These are phyloP conservation scores for Xylaria hypoxylon DNA, from an alignment of 2,329 filamentous ascomycete species.

Conservation along the genomic window DNA sequence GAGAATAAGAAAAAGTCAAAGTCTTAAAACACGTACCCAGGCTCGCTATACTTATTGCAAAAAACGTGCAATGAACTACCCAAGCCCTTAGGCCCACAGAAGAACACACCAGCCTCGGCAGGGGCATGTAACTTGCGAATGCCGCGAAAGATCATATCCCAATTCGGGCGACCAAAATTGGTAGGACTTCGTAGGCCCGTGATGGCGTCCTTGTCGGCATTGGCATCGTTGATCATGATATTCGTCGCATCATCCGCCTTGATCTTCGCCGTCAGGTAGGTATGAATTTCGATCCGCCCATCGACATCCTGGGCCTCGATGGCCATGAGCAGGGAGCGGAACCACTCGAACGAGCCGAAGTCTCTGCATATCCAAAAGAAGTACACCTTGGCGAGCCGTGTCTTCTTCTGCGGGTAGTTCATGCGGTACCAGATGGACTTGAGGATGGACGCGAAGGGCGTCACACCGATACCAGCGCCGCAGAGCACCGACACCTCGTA, in stretches of 20 bases:
- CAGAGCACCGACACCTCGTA: slow-evolving; percentile 84
- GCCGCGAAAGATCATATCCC: slow-evolving; percentile 89
- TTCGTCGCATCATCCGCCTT: slow-evolving; percentile 87
- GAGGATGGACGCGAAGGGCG: slow-evolving; percentile 86
- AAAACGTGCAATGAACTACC: slow-evolving; percentile 82
- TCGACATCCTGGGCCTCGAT: slow-evolving; percentile 89
- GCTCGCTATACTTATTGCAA: slow-evolving; percentile 89
- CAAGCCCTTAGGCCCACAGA: slow-evolving; percentile 84
- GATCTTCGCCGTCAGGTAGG: slow-evolving; percentile 88
- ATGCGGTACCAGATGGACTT: slow-evolving; percentile 95
- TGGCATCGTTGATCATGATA: slow-evolving; percentile 92
- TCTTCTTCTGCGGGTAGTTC: slow-evolving; percentile 86
- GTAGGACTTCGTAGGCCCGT: slow-evolving; percentile 84
- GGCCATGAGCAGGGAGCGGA: slow-evolving; percentile 82
- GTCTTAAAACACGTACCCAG: slow-evolving; percentile 68
- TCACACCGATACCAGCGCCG: slow-evolving; percentile 85
- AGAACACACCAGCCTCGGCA: slow-evolving; percentile 82
- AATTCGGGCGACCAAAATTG: slow-evolving; percentile 88
- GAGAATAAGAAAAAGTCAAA: background rate
- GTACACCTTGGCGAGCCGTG: slow-evolving; percentile 84
- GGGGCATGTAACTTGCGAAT: slow-evolving; percentile 82
- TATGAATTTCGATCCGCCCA: slow-evolving; percentile 88
- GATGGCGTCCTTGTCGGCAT: slow-evolving; percentile 85
- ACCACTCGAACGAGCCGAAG: slow-evolving; percentile 91
- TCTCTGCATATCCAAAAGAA: slow-evolving; percentile 94